Evolutionary conservation across 106 monocot genomes (phyloP).

Genomic region (Xerophyta viscosa): DNA sequence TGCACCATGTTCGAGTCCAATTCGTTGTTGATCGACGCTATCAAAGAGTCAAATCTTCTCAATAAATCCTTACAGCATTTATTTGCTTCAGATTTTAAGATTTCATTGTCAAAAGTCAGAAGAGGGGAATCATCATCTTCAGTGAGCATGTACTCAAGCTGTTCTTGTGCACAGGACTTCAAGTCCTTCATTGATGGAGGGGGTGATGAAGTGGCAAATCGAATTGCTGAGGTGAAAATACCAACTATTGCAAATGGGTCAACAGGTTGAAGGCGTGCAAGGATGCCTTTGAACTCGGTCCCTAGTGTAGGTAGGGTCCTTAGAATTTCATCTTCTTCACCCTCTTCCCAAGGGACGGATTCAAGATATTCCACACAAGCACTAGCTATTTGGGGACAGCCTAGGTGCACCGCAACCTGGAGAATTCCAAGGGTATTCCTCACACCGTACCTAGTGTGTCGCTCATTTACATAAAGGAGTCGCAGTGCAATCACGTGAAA

Average conservation of each 20-base stretch:
- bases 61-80: slow-evolving; percentile 37
- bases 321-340: slow-evolving; percentile 82
- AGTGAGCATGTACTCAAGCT: slow-evolving; percentile 79
- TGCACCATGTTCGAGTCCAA: neutral
- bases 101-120: slow-evolving; percentile 18
- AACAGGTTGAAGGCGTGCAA: slow-evolving; percentile 63
- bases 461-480: slow-evolving; percentile 50
- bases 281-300: slow-evolving; percentile 34
- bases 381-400: slow-evolving; percentile 39
- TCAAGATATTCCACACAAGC: slow-evolving; percentile 67
- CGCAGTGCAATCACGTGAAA: slow-evolving; percentile 57
- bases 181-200: slow-evolving; percentile 29
- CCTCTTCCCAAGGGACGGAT: slow-evolving; percentile 84
- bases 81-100: slow-evolving; percentile 37
- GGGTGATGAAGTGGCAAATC: slow-evolving; percentile 56
- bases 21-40: neutral
- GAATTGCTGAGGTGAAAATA: slow-evolving; percentile 52
- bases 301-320: slow-evolving; percentile 52
- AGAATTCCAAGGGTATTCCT: slow-evolving; percentile 74
- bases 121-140: slow-evolving; percentile 88
- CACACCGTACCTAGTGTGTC: slow-evolving; percentile 45
- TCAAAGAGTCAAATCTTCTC: slow-evolving; percentile 16
- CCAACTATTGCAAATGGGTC: slow-evolving; percentile 19
- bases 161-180: slow-evolving; percentile 68
- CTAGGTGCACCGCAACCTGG: slow-evolving; percentile 56